Evolutionary conservation across 2,329 filamentous ascomycete species (phyloP).

Genomic region (Microcera coccophila): DNA sequence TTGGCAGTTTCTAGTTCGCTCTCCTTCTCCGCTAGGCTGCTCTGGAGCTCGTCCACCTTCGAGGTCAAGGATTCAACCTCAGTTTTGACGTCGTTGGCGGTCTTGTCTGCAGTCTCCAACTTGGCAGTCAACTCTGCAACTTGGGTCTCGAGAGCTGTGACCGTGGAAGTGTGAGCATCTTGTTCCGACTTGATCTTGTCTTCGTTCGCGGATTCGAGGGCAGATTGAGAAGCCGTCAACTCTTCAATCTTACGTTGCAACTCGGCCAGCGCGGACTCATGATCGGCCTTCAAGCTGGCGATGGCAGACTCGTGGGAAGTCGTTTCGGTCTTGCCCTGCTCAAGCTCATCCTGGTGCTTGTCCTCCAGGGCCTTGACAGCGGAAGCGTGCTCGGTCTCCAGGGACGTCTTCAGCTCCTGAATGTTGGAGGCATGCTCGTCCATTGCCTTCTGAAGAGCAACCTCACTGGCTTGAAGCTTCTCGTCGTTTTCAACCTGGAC

Average conservation of each 20-base stretch:
- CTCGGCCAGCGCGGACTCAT: constrained; percentile 45
- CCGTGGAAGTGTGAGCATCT: constrained; percentile 42
- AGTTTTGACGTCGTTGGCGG: constrained; percentile 39
- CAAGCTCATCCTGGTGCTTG: constrained; percentile 50
- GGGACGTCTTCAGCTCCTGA: constrained; percentile 45
- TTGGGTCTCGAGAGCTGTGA: constrained; percentile 50
- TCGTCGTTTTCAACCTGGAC: constrained; percentile 33
- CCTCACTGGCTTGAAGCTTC: constrained; percentile 32
- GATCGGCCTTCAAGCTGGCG: constrained; percentile 46
- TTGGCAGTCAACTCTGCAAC: constrained; percentile 49
- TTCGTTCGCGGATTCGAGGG: constrained; percentile 43
- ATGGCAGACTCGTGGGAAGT: constrained; percentile 48
- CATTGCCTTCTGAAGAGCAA: constrained; percentile 35
- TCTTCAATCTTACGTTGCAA: constrained; percentile 55
- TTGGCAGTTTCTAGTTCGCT: constrained; percentile 45
- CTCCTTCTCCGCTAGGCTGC: constrained; percentile 41
- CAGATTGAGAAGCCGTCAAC: constrained; percentile 45
- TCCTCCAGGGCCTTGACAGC: constrained; percentile 47
- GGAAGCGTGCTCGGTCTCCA: constrained; percentile 49
- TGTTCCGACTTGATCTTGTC: constrained; percentile 43
- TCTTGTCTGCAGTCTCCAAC: constrained; percentile 46
- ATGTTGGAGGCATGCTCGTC: constrained; percentile 50
- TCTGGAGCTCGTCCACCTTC: constrained; percentile 38
- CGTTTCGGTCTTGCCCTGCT: constrained; percentile 42
- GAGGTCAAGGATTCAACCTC: constrained; percentile 43